Conservation (phyloP, 306 rosid genomes). For the Casuarina glauca region DNA sequence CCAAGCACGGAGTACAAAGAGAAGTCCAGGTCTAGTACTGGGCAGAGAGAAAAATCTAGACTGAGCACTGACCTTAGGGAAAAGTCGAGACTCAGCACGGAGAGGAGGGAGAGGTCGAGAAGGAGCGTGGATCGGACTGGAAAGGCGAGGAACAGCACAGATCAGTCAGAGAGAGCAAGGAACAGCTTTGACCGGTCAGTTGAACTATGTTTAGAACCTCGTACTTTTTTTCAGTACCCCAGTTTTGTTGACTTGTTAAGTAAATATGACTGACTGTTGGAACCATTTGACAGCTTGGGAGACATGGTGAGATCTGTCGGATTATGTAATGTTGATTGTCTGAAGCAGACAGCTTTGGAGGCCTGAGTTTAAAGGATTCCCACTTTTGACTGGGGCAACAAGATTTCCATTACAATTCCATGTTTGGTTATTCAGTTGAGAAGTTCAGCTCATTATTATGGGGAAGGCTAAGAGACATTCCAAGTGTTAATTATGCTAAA, state of each 20-base stretch:
- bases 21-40: constrained; percentile 45
- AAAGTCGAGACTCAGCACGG: constrained; percentile 49
- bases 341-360: constrained; percentile 54
- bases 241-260: background rate
- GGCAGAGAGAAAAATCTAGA: constrained; percentile 46
- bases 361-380: constrained; percentile 34
- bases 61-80: constrained; percentile 48
- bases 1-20: constrained; percentile 39
- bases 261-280: constrained; percentile 7
- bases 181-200: constrained; percentile 68
- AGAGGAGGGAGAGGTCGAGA: constrained; percentile 49
- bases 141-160: constrained; percentile 51
- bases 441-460: constrained; percentile 8
- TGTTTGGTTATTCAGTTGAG: constrained; percentile 28
- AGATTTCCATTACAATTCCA: constrained; percentile 24
- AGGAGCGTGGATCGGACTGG: constrained; percentile 47
- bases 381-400: constrained; percentile 21
- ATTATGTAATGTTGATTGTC: constrained; percentile 61
- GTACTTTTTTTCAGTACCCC: background rate
- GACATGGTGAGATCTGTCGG: constrained; percentile 77
- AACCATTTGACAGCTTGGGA: constrained; percentile 48
- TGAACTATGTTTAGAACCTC: background rate
- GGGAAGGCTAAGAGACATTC: background rate
- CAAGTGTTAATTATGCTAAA: background rate
- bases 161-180: constrained; percentile 60